Evolutionary conservation across 176 grass and related monocot species (phyloP), one percentile per base, ranked within the genome.

Genomic region (Saccharum spontaneum): DNA sequence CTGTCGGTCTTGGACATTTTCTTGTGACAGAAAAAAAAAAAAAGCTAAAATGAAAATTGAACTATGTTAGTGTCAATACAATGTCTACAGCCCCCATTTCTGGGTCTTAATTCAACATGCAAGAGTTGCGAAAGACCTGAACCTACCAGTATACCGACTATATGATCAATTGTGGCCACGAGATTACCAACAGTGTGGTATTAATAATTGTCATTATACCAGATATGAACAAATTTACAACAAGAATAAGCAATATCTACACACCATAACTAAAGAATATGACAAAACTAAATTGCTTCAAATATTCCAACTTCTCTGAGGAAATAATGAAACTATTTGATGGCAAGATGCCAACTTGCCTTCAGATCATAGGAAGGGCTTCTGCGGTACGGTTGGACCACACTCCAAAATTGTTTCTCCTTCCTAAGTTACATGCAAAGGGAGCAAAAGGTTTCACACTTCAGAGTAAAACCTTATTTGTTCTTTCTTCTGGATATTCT

Each of bases 401-500:
- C 54, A 26, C 34, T 60, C 18, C 72, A 82, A 70, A 82, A 77
- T 22, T 87, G 49, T 17, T 48, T 68, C n/a, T 14, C 79, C 39
- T 44, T 62, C 61, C 63, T 75, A 31, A 33, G 70, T 40, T 77
- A 62, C 4, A 52, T 22, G 76, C 15, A 43, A 43, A 43, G 33
- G 15, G 50, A 59, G 30, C 46, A 30, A 30, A 30, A 31, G 40
- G 50, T 62, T 71, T 62, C 37, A 80, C 17, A 38, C 46, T 24
- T 61, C 9, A 54, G 36, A 31, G 59, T 60, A 76, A 75, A 33
- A 84, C 18, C 67, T 91, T 81, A 84, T 13, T 34, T 55, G 20
- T 87, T 87, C 81, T 87, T 91, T 74, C 86, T 92, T 86, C 82
- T 81, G 73, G 83, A 89, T 40, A 89, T 23, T 75, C 90, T 88